Conservation (phyloP, 805 yeast species). For the Phaffomyces antillensis region DNA sequence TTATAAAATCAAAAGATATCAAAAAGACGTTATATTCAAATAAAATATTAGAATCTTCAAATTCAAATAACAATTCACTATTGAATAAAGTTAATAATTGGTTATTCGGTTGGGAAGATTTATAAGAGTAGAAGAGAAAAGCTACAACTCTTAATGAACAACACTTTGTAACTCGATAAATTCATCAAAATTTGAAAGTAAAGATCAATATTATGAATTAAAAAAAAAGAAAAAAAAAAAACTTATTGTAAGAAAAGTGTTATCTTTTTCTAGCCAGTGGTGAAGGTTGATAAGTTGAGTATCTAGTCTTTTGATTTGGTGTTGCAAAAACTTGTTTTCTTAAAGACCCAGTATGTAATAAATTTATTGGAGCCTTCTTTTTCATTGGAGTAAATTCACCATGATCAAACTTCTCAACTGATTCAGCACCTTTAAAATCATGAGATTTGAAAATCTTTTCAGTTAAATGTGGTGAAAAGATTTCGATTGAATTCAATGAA, state of each 20-base stretch:
- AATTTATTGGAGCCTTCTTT: conserved; percentile 8
- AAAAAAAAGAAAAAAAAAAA: not conserved
- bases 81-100: conserved; percentile 34
- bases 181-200: no score
- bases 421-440: conserved; percentile 27
- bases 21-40: conserved; percentile 17
- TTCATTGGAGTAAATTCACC: conserved; percentile 26
- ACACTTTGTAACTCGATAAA: no score
- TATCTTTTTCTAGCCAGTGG: conserved; percentile 15
- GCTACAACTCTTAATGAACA: no score
- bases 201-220: no score
- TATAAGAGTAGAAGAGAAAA: conserved; percentile 14
- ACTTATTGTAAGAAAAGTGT: not conserved
- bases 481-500: conserved; percentile 17
- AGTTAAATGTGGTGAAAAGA: conserved; percentile 25
- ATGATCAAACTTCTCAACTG: conserved; percentile 26
- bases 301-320: conserved; percentile 12
- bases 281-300: conserved; percentile 14
- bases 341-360: not conserved
- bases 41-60: conserved; percentile 10
- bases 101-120: conserved; percentile 51
- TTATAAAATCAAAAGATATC: conserved; percentile 21
- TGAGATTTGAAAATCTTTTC: conserved; percentile 45
- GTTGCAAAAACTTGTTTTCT: conserved; percentile 5
- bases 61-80: conserved; percentile 16